Evolutionary conservation across 108 stramenopile species (phyloP).

Genomic region (Craspedostauros australis): DNA sequence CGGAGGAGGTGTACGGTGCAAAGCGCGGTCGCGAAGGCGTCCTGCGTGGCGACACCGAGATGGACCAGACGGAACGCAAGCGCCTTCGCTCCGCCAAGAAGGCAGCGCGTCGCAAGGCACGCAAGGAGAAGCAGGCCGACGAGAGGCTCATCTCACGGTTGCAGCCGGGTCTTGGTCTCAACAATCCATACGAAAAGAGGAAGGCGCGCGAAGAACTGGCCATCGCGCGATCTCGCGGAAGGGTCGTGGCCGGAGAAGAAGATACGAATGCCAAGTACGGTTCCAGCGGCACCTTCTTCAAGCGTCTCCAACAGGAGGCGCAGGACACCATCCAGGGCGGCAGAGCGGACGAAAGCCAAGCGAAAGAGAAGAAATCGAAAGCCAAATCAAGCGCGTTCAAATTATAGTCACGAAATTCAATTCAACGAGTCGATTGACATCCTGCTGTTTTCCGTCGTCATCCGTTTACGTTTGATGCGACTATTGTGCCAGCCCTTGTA

Average conservation of each 20-base stretch:
- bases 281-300: constrained; percentile 89
- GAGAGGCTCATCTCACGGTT: constrained; percentile 84
- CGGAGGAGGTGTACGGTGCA: constrained; percentile 89
- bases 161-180: constrained; percentile 89
- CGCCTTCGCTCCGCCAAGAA: constrained; percentile 86
- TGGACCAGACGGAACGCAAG: constrained; percentile 88
- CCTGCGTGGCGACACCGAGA: constrained; percentile 79
- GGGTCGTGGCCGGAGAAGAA: constrained; percentile 57
- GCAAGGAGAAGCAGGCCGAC: constrained; percentile 81
- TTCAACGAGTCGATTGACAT: constrained; percentile 7
- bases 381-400: constrained; percentile 35
- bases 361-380: constrained; percentile 14
- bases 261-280: constrained; percentile 73
- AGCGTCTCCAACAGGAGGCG: constrained; percentile 80
- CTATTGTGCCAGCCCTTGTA: too few species aligned
- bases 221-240: constrained; percentile 80
- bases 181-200: constrained; percentile 93
- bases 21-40: constrained; percentile 87
- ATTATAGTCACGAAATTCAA: constrained; percentile 6
- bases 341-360: neutral
- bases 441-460: neutral
- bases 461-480: too few species aligned
- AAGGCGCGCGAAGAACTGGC: constrained; percentile 78
- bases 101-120: constrained; percentile 80
- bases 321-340: constrained; percentile 45